These are phyloP conservation scores for Boletus mariae DNA, from an alignment of 1,284 basidiomycete species.

Conservation along the genomic window DNA sequence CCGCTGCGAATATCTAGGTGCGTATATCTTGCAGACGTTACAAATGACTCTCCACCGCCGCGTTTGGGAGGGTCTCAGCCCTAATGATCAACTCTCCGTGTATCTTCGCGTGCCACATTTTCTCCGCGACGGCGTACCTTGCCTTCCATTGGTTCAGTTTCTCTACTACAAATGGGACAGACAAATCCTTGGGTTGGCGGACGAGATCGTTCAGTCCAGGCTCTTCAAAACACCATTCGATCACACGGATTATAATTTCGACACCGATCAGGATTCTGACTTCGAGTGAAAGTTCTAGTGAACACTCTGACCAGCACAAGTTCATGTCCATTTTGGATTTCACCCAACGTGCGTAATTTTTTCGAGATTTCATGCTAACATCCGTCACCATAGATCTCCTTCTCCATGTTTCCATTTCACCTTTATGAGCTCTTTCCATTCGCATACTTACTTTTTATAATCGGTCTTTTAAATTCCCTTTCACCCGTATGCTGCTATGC, in stretches of 20 bases:
- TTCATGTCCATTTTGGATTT: slow-evolving; percentile 1
- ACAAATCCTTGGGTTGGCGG: slow-evolving; percentile 15
- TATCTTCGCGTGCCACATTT: background rate
- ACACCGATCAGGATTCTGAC: background rate
- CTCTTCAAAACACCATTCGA: no score
- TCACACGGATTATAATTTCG: background rate
- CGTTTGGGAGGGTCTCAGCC: slow-evolving; percentile 8
- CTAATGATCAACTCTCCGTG: no score
- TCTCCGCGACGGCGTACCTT: slow-evolving; percentile 2
- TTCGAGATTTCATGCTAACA: slow-evolving; percentile 6
- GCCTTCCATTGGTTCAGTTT: slow-evolving; percentile 13
- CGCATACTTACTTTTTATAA: background rate
- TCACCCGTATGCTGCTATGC: background rate
- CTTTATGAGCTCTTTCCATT: background rate
- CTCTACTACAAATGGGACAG: slow-evolving; percentile 23
- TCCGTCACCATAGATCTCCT: background rate
- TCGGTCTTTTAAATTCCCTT: background rate
- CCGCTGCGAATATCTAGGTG: slow-evolving; percentile 23
- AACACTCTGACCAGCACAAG: background rate
- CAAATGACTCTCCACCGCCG: background rate
- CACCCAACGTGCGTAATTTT: slow-evolving; percentile 7
- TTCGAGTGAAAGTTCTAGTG: background rate
- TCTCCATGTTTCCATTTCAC: background rate
- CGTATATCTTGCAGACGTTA: slow-evolving; percentile 17
- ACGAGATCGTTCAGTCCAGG: background rate